Percentiles rank a stretch among this genome's conserved stretches.
phyloP scores from a whole-genome alignment of 208 protist species.

The Acanthamoeba lenticulata region DNA sequence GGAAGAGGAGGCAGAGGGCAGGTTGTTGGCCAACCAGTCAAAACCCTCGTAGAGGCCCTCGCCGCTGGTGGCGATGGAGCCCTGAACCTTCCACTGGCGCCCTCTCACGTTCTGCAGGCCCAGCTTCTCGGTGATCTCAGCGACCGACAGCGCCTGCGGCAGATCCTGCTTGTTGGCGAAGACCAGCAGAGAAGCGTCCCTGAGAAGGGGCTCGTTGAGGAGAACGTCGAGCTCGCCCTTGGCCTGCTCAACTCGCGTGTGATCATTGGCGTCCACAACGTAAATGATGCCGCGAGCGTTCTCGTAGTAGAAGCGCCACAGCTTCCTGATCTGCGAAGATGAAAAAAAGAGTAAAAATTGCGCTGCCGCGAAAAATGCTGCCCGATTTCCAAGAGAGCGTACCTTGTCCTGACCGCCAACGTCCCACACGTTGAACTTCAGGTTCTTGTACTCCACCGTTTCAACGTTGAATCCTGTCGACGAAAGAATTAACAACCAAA shows the following conservation, averaged over 20 bases:
- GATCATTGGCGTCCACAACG: constrained; percentile 91
- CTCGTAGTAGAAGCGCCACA: constrained; percentile 98
- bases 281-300: constrained; percentile 90
- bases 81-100: constrained; percentile 89
- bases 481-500: not conserved
- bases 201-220: constrained; percentile 90
- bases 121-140: constrained; percentile 86
- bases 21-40: constrained; percentile 71
- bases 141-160: constrained; percentile 87
- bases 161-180: constrained; percentile 95
- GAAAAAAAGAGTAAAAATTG: not conserved
- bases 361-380: not conserved
- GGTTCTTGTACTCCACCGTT: constrained; percentile 67
- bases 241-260: constrained; percentile 87
- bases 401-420: constrained; percentile 77
- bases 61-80: constrained; percentile 83
- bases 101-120: constrained; percentile 82
- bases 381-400: constrained; percentile 14
- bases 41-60: constrained; percentile 75
- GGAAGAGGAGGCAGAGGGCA: constrained; percentile 20
- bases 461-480: constrained; percentile 54
- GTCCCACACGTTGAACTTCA: constrained; percentile 69
- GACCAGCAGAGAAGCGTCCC: constrained; percentile 88
- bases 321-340: constrained; percentile 78
- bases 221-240: constrained; percentile 86